A percentile compares a stretch with the other conserved stretches of the same genome.
These are phyloP conservation scores for Starmerella stigmatis DNA, from an alignment of 805 yeast genomes.

Conservation along the genomic window DNA sequence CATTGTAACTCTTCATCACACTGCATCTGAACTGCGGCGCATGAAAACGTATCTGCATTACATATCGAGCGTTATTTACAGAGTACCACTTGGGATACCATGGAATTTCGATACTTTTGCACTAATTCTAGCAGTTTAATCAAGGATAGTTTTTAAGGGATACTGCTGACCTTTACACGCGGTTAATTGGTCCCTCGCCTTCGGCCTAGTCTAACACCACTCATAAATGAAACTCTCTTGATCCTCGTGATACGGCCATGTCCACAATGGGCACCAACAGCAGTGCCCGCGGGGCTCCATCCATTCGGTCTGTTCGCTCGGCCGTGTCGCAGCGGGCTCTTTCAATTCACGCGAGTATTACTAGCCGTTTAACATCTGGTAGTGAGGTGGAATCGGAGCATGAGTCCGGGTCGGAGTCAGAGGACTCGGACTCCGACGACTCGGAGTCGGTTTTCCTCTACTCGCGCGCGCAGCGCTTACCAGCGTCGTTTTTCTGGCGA, in stretches of 20 bases:
- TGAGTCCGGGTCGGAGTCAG: constrained; percentile 16
- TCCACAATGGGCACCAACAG: constrained; percentile 3
- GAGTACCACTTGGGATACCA: too few relatives aligned
- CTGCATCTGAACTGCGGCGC: too few relatives aligned
- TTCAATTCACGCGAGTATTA: background rate
- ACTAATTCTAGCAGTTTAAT: too few relatives aligned
- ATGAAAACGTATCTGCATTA: too few relatives aligned
- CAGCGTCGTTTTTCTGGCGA: constrained; percentile 54
- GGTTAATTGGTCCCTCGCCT: too few relatives aligned
- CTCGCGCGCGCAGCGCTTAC: constrained; percentile 55
- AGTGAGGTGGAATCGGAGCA: background rate
- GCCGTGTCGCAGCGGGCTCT: background rate
- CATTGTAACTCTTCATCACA: too few relatives aligned
- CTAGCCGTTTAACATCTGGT: background rate
- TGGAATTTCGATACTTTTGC: too few relatives aligned
- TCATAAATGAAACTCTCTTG: too few relatives aligned
- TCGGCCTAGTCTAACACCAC: too few relatives aligned
- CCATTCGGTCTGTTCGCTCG: constrained; percentile 3
- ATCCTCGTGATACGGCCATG: constrained; percentile 3
- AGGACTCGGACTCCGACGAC: constrained; percentile 27
- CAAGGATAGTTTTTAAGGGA: too few relatives aligned
- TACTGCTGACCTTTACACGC: background rate
- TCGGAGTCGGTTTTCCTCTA: constrained; percentile 54
- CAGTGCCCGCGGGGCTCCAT: constrained; percentile 5
- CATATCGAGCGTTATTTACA: too few relatives aligned